Evolutionary conservation across 2,329 filamentous ascomycete species (phyloP).

Genomic region (Fusarium sp.): DNA sequence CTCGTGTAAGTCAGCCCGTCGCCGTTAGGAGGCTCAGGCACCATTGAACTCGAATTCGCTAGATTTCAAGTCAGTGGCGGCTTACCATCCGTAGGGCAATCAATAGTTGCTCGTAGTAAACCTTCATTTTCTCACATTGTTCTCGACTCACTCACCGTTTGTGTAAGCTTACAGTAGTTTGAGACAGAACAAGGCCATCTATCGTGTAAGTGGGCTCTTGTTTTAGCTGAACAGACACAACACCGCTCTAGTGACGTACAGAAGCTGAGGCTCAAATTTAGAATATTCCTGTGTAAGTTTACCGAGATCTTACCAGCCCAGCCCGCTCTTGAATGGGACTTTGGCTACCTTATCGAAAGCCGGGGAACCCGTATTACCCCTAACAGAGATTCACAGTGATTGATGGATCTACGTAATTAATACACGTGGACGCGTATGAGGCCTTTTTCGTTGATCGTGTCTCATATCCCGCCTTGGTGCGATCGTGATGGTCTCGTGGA

Average conservation of each 20-base stretch:
- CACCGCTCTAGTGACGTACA: slow-evolving; percentile 9
- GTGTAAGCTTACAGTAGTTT: neutral
- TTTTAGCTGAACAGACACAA: neutral
- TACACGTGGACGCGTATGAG: slow-evolving; percentile 31
- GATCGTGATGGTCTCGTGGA: slow-evolving; percentile 35
- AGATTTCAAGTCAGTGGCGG: neutral
- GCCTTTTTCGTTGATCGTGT: slow-evolving; percentile 21
- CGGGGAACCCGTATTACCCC: neutral
- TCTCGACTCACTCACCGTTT: neutral
- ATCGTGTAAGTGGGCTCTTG: neutral
- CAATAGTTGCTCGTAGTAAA: neutral
- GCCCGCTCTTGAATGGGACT: neutral
- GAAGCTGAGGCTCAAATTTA: neutral
- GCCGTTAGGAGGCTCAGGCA: neutral
- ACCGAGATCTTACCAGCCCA: neutral
- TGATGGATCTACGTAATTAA: neutral
- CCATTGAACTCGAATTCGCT: neutral
- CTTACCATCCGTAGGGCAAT: neutral
- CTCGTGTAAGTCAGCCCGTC: neutral
- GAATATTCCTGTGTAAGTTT: neutral
- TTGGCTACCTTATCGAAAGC: neutral
- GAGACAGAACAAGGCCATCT: neutral
- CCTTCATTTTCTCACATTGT: no score
- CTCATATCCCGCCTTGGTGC: slow-evolving; percentile 24
- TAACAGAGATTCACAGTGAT: neutral